These are phyloP conservation scores for Guyanaporus albipodus DNA, from an alignment of 768 basidiomycete genomes.

Conservation along the genomic window DNA sequence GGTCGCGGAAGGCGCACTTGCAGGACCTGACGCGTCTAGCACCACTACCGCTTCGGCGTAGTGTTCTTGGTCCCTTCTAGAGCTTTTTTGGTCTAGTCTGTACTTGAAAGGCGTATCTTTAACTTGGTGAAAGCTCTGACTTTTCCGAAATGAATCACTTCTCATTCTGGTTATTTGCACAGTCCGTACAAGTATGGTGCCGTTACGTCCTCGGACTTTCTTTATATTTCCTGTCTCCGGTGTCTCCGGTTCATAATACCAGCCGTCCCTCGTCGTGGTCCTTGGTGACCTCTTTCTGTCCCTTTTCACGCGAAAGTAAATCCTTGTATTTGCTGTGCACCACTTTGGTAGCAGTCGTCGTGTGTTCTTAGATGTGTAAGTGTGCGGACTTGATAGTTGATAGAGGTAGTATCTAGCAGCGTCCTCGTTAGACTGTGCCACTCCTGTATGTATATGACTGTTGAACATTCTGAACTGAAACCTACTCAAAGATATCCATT, in stretches of 20 bases:
- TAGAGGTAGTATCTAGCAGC: slow-evolving; percentile 9
- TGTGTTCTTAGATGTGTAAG: slow-evolving; percentile 12
- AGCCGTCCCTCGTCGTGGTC: slow-evolving; percentile 3
- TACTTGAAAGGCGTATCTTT: slow-evolving; percentile 3
- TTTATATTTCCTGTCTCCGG: slow-evolving; percentile 3
- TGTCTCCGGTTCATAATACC: slow-evolving; percentile 13
- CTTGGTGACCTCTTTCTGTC: slow-evolving; percentile 9
- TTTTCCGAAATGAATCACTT: neutral
- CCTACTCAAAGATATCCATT: neutral
- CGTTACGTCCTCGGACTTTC: slow-evolving; percentile 5
- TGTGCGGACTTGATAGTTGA: slow-evolving; percentile 11
- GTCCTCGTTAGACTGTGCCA: neutral
- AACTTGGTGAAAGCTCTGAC: slow-evolving; percentile 11
- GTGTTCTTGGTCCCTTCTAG: slow-evolving; percentile 2
- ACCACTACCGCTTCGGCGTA: slow-evolving; percentile 13
- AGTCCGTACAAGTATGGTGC: slow-evolving; percentile 17
- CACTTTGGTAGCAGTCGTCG: slow-evolving; percentile 8
- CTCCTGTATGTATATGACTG: neutral
- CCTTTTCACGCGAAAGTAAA: slow-evolving; percentile 7
- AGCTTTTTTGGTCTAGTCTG: neutral
- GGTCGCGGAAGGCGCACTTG: slow-evolving; percentile 61
- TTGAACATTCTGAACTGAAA: too few relatives aligned
- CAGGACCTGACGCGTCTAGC: slow-evolving; percentile 49
- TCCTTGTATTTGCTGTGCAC: slow-evolving; percentile 12
- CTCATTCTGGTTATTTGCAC: neutral